phyloP scores from a whole-genome alignment of 2,329 filamentous ascomycete genomes.

The Pseudogymnoascus verrucosus region DNA sequence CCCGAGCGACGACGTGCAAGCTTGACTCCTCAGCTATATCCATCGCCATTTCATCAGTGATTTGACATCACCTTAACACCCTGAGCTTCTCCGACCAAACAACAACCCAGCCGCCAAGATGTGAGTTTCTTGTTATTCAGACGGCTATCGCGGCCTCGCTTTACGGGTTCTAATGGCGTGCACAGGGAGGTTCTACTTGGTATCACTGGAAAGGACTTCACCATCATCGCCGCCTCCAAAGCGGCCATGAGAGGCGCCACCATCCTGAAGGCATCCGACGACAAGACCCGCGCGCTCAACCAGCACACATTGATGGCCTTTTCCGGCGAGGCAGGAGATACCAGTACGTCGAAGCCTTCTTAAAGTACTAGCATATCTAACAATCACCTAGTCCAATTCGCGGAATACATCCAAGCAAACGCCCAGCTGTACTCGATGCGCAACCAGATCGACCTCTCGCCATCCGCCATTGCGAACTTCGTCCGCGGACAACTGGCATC shows the following conservation, averaged over 20 bases:
- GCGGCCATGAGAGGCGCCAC: constrained; percentile 96
- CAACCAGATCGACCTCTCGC: constrained; percentile 86
- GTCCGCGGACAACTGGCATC: constrained; percentile 88
- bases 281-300: constrained; percentile 92
- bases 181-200: constrained; percentile 92
- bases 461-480: constrained; percentile 82
- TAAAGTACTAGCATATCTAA: constrained; percentile 7
- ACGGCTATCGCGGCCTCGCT: constrained; percentile 13
- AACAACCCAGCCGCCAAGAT: constrained; percentile 22
- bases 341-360: constrained; percentile 47
- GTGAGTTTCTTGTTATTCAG: constrained; percentile 18
- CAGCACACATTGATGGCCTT: constrained; percentile 92
- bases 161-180: constrained; percentile 9
- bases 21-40: constrained; percentile 18
- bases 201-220: constrained; percentile 99
- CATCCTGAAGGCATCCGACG: constrained; percentile 87
- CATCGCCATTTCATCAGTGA: constrained; percentile 19
- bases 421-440: constrained; percentile 98
- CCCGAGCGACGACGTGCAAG: constrained; percentile 17
- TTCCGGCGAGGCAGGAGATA: constrained; percentile 93
- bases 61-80: constrained; percentile 19
- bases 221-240: constrained; percentile 94
- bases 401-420: constrained; percentile 98
- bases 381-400: constrained; percentile 72
- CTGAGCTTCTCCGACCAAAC: neutral